Evolutionary conservation across 257 asterid genomes (phyloP), one percentile per base, ranked within the genome.

Genomic region (Lithospermum erythrorhizon): DNA sequence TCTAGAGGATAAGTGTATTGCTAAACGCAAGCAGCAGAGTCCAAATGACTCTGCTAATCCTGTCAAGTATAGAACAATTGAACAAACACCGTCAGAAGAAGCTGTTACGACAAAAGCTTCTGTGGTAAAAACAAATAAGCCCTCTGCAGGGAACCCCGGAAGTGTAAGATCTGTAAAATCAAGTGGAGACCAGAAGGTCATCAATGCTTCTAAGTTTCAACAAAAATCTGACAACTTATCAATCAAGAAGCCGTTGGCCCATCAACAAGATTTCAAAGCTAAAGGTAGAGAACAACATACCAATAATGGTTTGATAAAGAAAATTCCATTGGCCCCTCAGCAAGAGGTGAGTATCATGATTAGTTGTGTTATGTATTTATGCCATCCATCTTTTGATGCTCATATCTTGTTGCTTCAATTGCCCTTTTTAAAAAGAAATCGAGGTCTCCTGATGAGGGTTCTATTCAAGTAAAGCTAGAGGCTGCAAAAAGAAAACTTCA

Each of bases 401-500:
- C 53, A 19, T n/a, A 55, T 61, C 58, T 23, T 29, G 21, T 53
- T n/a, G 13, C 57, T 51, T 5, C 1, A 21, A 48, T 20, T 0
- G 22, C 27, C 49, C 45, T 25, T 10, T 21, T 7, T 15, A 45
- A 61, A 65, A 58, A 76, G 87, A 84, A 79, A 71, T 53, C 13
- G 52, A 76, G 69, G 65, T 9, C 45, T 49, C 70, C 81, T 47
- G 83, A 74, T 7, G 97, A 80, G 62, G 68, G 69, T 23, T 76
- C 81, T 2, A 84, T 75, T 70, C 69, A 70, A 64, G 75, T 68
- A 62, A 85, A 78, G 53, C 63, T 90, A 16, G 98, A 90, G 78
- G 83, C 79, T 15, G 82, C 98, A 11, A 87, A 90, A 62, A 85
- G 98, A 86, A 90, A 90, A 75, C 95, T 90, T 29, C 98, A 90